Evolutionary conservation across 495 filamentous ascomycete species (phyloP).

Genomic region (Entonaema liquescens): DNA sequence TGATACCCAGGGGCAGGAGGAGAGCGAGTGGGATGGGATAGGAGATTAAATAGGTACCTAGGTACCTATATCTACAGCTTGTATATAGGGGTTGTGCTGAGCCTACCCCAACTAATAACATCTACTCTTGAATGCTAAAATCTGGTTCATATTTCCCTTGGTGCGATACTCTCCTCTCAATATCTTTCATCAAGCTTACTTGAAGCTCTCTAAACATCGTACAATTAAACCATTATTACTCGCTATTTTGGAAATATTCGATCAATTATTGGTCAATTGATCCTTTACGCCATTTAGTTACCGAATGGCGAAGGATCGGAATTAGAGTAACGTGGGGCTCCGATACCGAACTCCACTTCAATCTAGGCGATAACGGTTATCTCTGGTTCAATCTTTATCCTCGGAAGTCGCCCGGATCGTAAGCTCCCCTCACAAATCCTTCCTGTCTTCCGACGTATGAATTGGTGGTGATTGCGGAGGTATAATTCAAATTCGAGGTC

Average conservation of each 20-base stretch:
- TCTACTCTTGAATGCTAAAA: neutral
- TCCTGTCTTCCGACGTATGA: neutral
- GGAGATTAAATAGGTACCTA: slow-evolving; percentile 1
- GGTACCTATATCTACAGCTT: neutral
- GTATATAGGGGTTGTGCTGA: neutral
- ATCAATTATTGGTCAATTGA: neutral
- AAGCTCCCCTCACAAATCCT: neutral
- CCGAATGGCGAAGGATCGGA: neutral
- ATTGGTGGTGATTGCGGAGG: neutral
- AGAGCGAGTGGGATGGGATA: slow-evolving; percentile 72
- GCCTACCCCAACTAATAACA: neutral
- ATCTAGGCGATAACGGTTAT: slow-evolving; percentile 6
- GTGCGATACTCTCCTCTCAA: too few relatives aligned
- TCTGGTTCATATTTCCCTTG: too few relatives aligned
- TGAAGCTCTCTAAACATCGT: too few relatives aligned
- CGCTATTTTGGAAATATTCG: neutral
- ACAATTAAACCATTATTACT: too few relatives aligned
- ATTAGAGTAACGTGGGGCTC: neutral
- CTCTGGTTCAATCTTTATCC: slow-evolving; percentile 3
- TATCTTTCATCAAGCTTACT: neutral
- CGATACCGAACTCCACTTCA: slow-evolving; percentile 15
- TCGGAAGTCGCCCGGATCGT: neutral
- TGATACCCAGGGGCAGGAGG: slow-evolving; percentile 51
- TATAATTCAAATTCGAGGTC: neutral
- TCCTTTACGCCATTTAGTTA: neutral